Evolutionary conservation across 768 basidiomycete species (phyloP).

Genomic region (Tulasnella sp.): DNA sequence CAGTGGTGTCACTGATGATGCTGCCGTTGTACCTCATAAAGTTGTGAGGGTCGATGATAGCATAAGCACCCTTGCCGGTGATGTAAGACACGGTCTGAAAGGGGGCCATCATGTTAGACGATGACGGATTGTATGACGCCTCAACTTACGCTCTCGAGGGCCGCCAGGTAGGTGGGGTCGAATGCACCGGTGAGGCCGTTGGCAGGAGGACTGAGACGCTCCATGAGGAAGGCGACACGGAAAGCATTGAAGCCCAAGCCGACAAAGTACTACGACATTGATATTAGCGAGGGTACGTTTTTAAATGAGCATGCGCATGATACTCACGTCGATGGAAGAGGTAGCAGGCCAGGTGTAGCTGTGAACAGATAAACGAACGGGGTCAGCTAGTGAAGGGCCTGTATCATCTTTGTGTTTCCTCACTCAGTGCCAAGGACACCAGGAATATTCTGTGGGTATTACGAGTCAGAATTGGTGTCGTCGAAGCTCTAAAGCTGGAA

Average conservation of each 20-base stretch:
- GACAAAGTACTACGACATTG: constrained; percentile 39
- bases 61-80: constrained; percentile 51
- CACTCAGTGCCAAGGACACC: constrained; percentile 37
- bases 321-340: constrained; percentile 35
- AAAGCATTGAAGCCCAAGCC: constrained; percentile 50
- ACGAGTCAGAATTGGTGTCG: constrained; percentile 49
- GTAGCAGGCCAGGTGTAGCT: constrained; percentile 44
- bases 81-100: constrained; percentile 46
- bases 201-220: constrained; percentile 41
- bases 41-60: constrained; percentile 52
- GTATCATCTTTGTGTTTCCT: neutral
- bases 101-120: neutral
- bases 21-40: constrained; percentile 52
- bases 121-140: neutral
- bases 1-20: constrained; percentile 42
- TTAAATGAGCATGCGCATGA: neutral
- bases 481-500: constrained; percentile 23
- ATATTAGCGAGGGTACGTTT: neutral
- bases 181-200: constrained; percentile 49
- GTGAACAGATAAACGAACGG: neutral
- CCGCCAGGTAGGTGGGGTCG: constrained; percentile 45
- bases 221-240: constrained; percentile 54
- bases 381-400: neutral
- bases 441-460: constrained; percentile 48
- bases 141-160: constrained; percentile 34